phyloP scores from a whole-genome alignment of 2,329 filamentous ascomycete species.

The Ophiostoma sp. region DNA sequence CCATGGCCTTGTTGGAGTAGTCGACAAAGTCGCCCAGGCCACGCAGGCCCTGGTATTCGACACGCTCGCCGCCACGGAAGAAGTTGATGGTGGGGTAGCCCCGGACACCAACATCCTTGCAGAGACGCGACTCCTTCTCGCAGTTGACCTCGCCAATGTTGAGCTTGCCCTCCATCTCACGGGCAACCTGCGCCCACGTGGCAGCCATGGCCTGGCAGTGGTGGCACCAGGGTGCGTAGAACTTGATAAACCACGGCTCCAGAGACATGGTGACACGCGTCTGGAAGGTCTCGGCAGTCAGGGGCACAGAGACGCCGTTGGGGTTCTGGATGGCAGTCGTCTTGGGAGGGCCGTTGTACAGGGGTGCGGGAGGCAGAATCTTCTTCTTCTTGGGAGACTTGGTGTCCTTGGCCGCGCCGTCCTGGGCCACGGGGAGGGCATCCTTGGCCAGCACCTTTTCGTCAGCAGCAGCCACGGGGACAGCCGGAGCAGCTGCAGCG shows the following conservation, averaged over 20 bases:
- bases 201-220: slow-evolving; percentile 93
- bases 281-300: slow-evolving; percentile 83
- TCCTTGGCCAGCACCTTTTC: slow-evolving; percentile 25
- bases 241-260: slow-evolving; percentile 98
- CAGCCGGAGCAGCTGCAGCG: slow-evolving; percentile 6
- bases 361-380: slow-evolving; percentile 25
- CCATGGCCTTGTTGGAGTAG: slow-evolving; percentile 81
- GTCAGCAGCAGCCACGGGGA: slow-evolving; percentile 6
- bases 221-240: slow-evolving; percentile 95
- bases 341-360: slow-evolving; percentile 43
- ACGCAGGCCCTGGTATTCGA: slow-evolving; percentile 88
- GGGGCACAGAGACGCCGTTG: slow-evolving; percentile 65
- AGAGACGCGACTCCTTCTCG: slow-evolving; percentile 77
- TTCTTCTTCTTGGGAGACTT: slow-evolving; percentile 26
- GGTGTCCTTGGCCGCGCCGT: slow-evolving; percentile 8
- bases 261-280: slow-evolving; percentile 76
- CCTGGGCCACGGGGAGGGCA: slow-evolving; percentile 25
- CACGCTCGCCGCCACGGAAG: slow-evolving; percentile 84
- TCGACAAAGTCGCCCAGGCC: slow-evolving; percentile 84
- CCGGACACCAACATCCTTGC: slow-evolving; percentile 77
- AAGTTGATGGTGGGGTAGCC: slow-evolving; percentile 88
- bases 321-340: slow-evolving; percentile 61
- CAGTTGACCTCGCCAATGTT: slow-evolving; percentile 97
- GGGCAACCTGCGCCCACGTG: slow-evolving; percentile 82
- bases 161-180: slow-evolving; percentile 82